A percentile compares a stretch with the other conserved stretches of the same genome.
These are phyloP conservation scores for Auriculariales sp. DNA, from an alignment of 768 basidiomycete species.

Conservation along the genomic window DNA sequence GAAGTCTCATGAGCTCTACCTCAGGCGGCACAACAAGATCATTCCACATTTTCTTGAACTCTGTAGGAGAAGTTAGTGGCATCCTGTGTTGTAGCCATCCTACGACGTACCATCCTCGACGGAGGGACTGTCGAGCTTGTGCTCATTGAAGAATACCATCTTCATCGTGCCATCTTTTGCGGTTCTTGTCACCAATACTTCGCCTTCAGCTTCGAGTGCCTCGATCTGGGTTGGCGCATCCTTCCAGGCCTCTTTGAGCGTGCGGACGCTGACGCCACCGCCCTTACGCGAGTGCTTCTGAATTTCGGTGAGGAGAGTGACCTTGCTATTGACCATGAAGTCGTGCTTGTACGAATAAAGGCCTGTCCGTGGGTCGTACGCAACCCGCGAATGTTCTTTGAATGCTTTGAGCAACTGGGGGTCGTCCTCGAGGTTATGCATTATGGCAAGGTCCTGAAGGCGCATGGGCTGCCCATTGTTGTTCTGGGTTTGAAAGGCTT, in stretches of 20 bases:
- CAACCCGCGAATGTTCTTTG: constrained; percentile 63
- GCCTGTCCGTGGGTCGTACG: constrained; percentile 70
- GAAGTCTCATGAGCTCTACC: constrained; percentile 63
- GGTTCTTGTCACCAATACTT: constrained; percentile 77
- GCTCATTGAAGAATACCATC: constrained; percentile 86
- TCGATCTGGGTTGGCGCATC: constrained; percentile 73
- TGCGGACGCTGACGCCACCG: constrained; percentile 70
- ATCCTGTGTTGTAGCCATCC: constrained; percentile 1
- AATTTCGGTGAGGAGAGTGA: constrained; percentile 70
- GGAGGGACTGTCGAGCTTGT: constrained; percentile 54
- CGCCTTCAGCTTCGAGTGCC: constrained; percentile 79
- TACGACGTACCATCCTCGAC: constrained; percentile 60
- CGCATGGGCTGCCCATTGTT: constrained; percentile 58
- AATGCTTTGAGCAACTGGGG: constrained; percentile 62
- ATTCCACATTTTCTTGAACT: constrained; percentile 83
- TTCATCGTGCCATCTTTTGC: constrained; percentile 68
- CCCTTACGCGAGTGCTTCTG: constrained; percentile 74
- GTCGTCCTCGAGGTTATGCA: constrained; percentile 63
- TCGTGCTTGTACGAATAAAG: constrained; percentile 88
- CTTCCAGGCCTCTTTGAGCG: constrained; percentile 84
- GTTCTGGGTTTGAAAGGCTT: constrained; percentile 21
- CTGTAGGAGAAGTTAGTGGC: constrained; percentile 23
- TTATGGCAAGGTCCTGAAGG: constrained; percentile 73
- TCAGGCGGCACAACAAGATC: constrained; percentile 72
- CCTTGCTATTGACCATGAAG: constrained; percentile 73